Conservation (phyloP, 2,329 filamentous ascomycete species). For the Pseudohalonectria lignicola region DNA sequence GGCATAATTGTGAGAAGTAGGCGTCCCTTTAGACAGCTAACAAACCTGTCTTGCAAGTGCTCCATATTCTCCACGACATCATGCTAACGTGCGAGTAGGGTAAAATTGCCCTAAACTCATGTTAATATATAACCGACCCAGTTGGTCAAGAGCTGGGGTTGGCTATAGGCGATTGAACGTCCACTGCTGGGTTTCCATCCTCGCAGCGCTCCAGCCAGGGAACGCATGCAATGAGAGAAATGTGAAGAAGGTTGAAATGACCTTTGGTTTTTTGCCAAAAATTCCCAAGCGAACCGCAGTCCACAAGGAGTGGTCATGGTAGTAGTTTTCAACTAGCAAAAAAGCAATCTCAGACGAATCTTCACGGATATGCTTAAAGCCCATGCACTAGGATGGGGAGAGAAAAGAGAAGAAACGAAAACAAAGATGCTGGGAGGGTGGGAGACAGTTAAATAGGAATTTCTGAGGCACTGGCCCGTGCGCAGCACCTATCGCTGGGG, state of each 20-base stretch:
- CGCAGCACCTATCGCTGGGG: no score
- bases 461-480: no score
- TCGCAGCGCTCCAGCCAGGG: slow-evolving; percentile 31
- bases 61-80: no score
- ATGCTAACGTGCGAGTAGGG: no score
- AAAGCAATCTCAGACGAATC: slow-evolving; percentile 76
- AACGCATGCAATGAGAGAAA: slow-evolving; percentile 32
- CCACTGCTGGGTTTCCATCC: slow-evolving; percentile 28
- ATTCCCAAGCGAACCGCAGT: slow-evolving; percentile 64
- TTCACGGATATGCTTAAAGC: slow-evolving; percentile 76
- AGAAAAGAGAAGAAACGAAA: slow-evolving; percentile 28
- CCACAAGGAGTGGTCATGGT: slow-evolving; percentile 62
- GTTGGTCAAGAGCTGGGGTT: no score
- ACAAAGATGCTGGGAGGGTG: background rate
- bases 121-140: no score
- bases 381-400: slow-evolving; percentile 54
- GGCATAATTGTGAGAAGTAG: no score
- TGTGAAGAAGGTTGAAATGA: slow-evolving; percentile 12
- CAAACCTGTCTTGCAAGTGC: no score
- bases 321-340: slow-evolving; percentile 84
- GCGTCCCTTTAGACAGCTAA: no score
- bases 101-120: no score
- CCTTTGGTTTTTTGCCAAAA: slow-evolving; percentile 45
- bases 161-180: no score
- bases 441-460: no score